Evolutionary conservation across 306 rosid genomes (phyloP), one percentile per base, ranked within the genome.

Genomic region (Gynostemma pentaphyllum): DNA sequence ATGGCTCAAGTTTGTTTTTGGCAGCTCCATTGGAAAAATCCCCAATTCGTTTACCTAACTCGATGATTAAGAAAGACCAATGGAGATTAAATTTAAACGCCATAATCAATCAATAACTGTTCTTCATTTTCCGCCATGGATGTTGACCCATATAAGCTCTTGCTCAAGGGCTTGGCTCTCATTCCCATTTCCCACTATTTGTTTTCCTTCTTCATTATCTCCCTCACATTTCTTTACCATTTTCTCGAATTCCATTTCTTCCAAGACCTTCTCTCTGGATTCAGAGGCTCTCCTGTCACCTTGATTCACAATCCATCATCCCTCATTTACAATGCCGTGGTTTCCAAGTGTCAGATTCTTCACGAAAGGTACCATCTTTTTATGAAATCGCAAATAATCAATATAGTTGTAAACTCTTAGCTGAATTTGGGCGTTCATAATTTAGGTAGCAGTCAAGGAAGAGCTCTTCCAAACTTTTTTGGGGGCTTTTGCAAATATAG

Each of bases 311-410:
- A 84, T 41, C 36, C 92, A 10, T 48, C 21, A 54, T 80, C 87
- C 14, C 42, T 49, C 8, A 44, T 82, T 76, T 87, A 72, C 74
- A 70, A 84, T n/a, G 89, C 52, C 37, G 81, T 89, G 49, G 89
- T 81, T 77, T 84, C 95, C 54, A 84, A 84, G 66, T 89, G 97
- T 75, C 73, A 72, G 69, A 49, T 89, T 48, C 95, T 89, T 48
- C 87, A 66, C 45, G 85, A 77, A 46, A 73, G 83, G 88, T 83
- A 28, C 36, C 37, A 4, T 30, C 21, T n/a, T 26, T 45, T n/a
- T n/a, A n/a, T n/a, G n/a, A n/a, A n/a, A n/a, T n/a, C n/a, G n/a
- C 4, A 7, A 45, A 16, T 26, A 24, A 16, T 22, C 11, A 22
- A 8, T 52, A 8, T 1, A 16, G 30, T 52, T 24, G n/a, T n/a